Evolutionary conservation across 139 green algal genomes (phyloP).

Genomic region (Monoraphidium neglectum): DNA sequence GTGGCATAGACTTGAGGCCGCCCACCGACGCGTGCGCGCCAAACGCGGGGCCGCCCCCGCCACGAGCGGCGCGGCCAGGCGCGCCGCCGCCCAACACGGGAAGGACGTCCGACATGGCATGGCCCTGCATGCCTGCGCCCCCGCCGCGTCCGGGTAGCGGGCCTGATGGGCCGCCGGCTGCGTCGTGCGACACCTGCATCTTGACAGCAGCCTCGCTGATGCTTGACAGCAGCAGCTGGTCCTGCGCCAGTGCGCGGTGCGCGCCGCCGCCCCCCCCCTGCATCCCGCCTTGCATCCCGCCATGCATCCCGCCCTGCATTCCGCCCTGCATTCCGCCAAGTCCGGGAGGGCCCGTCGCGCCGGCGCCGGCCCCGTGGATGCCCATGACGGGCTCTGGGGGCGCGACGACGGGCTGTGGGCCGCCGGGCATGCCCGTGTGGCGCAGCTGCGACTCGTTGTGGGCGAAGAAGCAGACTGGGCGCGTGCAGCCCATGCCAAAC

Average conservation of each 20-base stretch:
- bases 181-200: conserved; percentile 13
- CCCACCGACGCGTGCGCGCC: no score
- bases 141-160: neutral
- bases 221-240: neutral
- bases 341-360: neutral
- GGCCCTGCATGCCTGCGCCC: no score
- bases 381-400: conserved; percentile 21
- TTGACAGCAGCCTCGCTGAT: neutral
- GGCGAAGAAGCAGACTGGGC: conserved; percentile 40
- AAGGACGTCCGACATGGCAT: neutral
- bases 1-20: no score
- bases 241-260: neutral
- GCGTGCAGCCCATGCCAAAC: conserved; percentile 27
- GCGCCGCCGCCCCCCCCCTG: neutral
- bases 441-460: conserved; percentile 29
- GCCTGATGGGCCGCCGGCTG: neutral
- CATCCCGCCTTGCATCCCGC: neutral
- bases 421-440: conserved; percentile 24
- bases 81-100: neutral
- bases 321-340: neutral
- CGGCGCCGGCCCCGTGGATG: neutral
- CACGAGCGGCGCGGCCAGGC: neutral
- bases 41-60: neutral
- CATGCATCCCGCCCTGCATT: conserved; percentile 1
- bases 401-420: conserved; percentile 31